Percentiles rank a stretch among this genome's conserved stretches.
Evolutionary conservation across 1,284 basidiomycete genomes (phyloP).

Genomic region (Naganishia albida): DNA sequence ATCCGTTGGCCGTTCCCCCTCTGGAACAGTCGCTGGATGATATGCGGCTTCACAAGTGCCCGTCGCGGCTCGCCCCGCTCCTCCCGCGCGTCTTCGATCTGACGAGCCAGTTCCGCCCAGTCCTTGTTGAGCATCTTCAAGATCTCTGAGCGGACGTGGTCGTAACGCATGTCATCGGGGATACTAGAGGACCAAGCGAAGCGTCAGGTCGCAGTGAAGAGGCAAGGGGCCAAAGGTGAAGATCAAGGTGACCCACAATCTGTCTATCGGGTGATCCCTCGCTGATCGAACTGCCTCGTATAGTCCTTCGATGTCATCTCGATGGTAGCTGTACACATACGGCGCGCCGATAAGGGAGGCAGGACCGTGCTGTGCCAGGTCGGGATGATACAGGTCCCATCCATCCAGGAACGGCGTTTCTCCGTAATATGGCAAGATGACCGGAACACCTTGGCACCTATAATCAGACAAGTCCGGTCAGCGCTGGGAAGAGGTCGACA

Average conservation of each 20-base stretch:
- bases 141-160: slow-evolving; percentile 12
- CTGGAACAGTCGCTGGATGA: slow-evolving; percentile 4
- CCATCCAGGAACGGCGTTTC: slow-evolving; percentile 36
- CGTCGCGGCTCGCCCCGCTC: slow-evolving; percentile 9
- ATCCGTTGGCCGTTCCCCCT: slow-evolving; percentile 2
- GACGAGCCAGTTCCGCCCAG: slow-evolving; percentile 4
- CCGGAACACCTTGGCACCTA: slow-evolving; percentile 49
- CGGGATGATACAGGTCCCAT: slow-evolving; percentile 39
- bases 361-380: slow-evolving; percentile 46
- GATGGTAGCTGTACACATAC: slow-evolving; percentile 47
- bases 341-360: slow-evolving; percentile 44
- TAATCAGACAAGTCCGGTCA: background rate
- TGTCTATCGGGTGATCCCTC: slow-evolving; percentile 28
- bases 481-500: background rate
- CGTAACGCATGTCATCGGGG: slow-evolving; percentile 25
- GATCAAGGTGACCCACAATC: slow-evolving; percentile 26
- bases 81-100: slow-evolving; percentile 13
- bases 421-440: slow-evolving; percentile 45
- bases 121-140: slow-evolving; percentile 16
- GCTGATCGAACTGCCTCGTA: slow-evolving; percentile 23
- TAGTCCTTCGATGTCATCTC: slow-evolving; percentile 15
- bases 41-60: slow-evolving; percentile 9
- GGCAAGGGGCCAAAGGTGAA: no score
- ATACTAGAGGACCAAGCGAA: slow-evolving; percentile 8
- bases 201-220: background rate